Percentiles rank a stretch among this genome's conserved stretches.
Conservation (phyloP, 2,329 filamentous ascomycete genomes). For the Exophiala lecanii-corni region DNA sequence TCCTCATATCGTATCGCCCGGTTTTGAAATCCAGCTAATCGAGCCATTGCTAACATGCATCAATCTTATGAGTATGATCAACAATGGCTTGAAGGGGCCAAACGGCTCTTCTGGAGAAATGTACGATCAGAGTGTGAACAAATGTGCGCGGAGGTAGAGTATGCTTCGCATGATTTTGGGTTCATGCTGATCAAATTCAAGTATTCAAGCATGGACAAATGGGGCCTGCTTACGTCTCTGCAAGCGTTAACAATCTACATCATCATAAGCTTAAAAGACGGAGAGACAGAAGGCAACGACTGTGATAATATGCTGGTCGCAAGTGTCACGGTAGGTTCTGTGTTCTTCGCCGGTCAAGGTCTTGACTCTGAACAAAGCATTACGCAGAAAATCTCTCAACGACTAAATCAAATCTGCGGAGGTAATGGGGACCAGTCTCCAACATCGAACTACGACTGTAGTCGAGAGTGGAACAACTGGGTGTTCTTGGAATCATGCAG, state of each 20-base stretch:
- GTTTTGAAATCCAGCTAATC: conserved; percentile 27
- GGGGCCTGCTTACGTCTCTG: conserved; percentile 40
- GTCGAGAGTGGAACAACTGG: conserved; percentile 38
- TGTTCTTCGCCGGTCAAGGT: conserved; percentile 1
- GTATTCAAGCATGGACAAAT: conserved; percentile 32
- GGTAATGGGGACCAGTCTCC: conserved; percentile 1
- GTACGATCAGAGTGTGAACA: conserved; percentile 42
- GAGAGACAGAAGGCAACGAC: conserved; percentile 42
- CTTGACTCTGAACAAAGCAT: too few species aligned
- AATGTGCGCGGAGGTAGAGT: conserved; percentile 34
- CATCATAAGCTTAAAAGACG: conserved; percentile 41
- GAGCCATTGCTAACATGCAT: conserved; percentile 41
- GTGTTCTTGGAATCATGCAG: conserved; percentile 39
- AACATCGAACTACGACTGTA: conserved; percentile 23
- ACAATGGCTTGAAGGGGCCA: conserved; percentile 31
- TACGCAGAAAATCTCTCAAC: too few species aligned
- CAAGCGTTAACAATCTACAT: conserved; percentile 45
- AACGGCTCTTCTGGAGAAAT: conserved; percentile 44
- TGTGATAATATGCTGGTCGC: conserved; percentile 36
- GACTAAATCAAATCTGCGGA: too few species aligned
- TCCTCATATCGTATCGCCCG: conserved; percentile 28
- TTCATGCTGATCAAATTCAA: too few species aligned
- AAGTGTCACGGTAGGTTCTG: conserved; percentile 33
- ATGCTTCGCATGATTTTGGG: too few species aligned
- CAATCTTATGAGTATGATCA: conserved; percentile 40